These are phyloP conservation scores for Fraxinus dipetala DNA, from an alignment of 305 asterid genomes.

Conservation along the genomic window DNA sequence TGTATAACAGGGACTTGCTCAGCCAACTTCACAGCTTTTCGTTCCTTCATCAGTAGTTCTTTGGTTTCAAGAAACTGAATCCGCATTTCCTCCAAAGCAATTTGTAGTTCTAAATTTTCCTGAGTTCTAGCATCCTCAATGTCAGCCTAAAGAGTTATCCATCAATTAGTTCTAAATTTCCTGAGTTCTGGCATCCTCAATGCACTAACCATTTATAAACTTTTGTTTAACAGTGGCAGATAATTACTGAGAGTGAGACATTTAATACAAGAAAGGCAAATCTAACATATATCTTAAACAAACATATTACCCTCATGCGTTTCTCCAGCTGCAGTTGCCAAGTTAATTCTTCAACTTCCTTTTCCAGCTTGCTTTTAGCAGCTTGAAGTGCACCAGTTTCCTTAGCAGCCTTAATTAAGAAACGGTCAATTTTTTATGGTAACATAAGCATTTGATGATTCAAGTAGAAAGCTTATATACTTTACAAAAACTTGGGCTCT, in stretches of 20 bases:
- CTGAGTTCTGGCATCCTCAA: background rate
- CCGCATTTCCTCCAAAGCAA: constrained; percentile 44
- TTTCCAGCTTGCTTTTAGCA: constrained; percentile 70
- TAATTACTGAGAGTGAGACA: constrained; percentile 11
- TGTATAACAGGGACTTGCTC: constrained; percentile 29
- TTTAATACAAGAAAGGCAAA: background rate
- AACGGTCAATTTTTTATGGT: background rate
- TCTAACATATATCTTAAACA: constrained; percentile 2
- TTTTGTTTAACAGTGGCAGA: constrained; percentile 13
- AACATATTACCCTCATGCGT: constrained; percentile 53
- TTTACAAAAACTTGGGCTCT: constrained; percentile 9
- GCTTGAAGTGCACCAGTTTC: constrained; percentile 86
- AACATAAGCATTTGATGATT: constrained; percentile 14
- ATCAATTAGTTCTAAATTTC: background rate
- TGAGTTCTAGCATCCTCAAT: constrained; percentile 44
- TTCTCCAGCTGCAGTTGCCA: constrained; percentile 65
- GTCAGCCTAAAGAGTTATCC: constrained; percentile 32
- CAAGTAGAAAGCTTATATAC: background rate
- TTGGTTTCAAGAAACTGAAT: constrained; percentile 33
- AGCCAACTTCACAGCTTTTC: constrained; percentile 24
- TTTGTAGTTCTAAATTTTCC: constrained; percentile 41
- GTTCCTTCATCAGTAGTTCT: constrained; percentile 30
- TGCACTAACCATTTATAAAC: constrained; percentile 5
- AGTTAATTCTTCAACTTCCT: constrained; percentile 66
- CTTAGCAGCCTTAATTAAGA: constrained; percentile 65